phyloP scores from a whole-genome alignment of 169 alveolate genomes.

The Plasmodium gonderi region DNA sequence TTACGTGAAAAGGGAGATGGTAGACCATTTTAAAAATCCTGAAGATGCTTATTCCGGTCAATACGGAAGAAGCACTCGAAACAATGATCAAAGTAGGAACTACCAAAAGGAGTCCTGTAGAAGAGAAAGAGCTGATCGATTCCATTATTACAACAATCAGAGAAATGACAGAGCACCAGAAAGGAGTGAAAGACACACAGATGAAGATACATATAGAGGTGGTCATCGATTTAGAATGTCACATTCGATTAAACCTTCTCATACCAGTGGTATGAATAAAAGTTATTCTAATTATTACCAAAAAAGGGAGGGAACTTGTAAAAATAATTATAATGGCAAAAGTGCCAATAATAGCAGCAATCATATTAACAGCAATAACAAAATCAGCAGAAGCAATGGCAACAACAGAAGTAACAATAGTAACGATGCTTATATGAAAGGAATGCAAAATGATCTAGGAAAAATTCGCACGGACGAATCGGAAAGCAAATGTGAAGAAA shows the following conservation, averaged over 20 bases:
- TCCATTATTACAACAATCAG: background rate
- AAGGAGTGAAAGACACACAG: background rate
- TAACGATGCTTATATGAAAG: background rate
- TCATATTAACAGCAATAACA: too few relatives aligned
- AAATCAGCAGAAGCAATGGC: background rate
- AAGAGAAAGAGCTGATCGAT: background rate
- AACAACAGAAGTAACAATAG: background rate
- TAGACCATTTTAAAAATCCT: background rate
- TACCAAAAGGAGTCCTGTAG: background rate
- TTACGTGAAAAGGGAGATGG: slow-evolving; percentile 4
- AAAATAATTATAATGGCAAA: too few relatives aligned
- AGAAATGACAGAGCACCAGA: background rate
- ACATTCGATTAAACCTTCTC: background rate
- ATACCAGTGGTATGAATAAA: background rate
- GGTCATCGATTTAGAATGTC: background rate
- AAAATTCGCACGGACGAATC: background rate
- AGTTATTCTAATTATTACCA: slow-evolving; percentile 6
- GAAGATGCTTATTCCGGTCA: background rate
- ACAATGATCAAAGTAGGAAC: background rate
- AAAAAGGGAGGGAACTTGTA: too few relatives aligned
- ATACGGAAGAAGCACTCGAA: background rate
- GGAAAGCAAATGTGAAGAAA: background rate
- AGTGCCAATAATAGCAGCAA: too few relatives aligned
- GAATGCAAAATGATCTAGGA: background rate
- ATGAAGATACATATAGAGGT: background rate